A percentile compares a stretch with the other conserved stretches of the same genome.
phyloP scores from a whole-genome alignment of 2,329 filamentous ascomycete species.

The Davidsoniella neocaledoniae region DNA sequence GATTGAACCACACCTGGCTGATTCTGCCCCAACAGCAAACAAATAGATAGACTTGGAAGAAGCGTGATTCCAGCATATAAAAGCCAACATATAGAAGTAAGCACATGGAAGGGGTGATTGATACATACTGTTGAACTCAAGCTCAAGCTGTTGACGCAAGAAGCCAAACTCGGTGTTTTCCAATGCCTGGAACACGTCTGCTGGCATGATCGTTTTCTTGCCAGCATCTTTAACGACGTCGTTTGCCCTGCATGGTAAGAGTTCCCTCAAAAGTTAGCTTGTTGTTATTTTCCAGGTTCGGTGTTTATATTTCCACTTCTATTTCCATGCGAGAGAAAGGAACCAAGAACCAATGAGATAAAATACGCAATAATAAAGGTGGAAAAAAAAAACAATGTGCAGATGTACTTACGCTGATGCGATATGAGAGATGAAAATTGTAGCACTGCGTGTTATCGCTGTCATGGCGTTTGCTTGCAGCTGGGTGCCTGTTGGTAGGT shows the following conservation, averaged over 20 bases:
- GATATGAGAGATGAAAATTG: constrained; percentile 69
- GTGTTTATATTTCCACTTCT: background rate
- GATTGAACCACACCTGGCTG: too few species aligned
- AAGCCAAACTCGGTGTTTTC: constrained; percentile 67
- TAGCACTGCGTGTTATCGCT: constrained; percentile 66
- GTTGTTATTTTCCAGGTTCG: background rate
- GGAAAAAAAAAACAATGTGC: background rate
- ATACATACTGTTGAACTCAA: constrained; percentile 54
- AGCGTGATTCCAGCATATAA: background rate
- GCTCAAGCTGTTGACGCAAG: constrained; percentile 48
- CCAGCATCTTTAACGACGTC: constrained; percentile 48
- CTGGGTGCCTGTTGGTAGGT: constrained; percentile 64
- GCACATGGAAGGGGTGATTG: background rate
- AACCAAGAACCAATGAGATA: too few species aligned
- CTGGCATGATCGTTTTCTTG: constrained; percentile 63
- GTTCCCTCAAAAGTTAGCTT: background rate
- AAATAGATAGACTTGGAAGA: background rate
- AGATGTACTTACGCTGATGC: constrained; percentile 47
- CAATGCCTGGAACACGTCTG: constrained; percentile 60
- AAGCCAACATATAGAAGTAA: background rate
- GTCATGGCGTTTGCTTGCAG: constrained; percentile 69
- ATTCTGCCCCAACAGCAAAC: too few species aligned
- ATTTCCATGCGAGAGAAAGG: background rate
- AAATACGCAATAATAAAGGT: too few species aligned
- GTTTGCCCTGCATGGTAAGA: constrained; percentile 42